A percentile compares a stretch with the other conserved stretches of the same genome.
Evolutionary conservation across 2,329 filamentous ascomycete genomes (phyloP).

Genomic region (Cytospora mali): DNA sequence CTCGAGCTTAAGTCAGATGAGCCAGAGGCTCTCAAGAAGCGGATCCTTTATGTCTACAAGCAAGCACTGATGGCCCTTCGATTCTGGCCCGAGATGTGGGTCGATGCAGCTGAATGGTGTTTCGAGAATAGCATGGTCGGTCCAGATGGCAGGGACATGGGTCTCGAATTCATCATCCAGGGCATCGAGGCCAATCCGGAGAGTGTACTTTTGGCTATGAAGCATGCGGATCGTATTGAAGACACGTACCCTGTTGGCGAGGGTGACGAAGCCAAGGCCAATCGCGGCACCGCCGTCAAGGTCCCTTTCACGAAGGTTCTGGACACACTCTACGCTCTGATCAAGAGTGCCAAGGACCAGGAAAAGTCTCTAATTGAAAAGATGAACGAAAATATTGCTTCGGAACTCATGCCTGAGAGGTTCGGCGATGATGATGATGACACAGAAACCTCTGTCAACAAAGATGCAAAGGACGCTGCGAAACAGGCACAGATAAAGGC

Average conservation of each 20-base stretch:
- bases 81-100: slow-evolving; percentile 97
- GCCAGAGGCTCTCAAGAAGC: slow-evolving; percentile 69
- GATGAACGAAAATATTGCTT: slow-evolving; percentile 52
- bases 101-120: slow-evolving; percentile 91
- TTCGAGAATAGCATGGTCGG: slow-evolving; percentile 71
- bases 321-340: slow-evolving; percentile 84
- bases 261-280: slow-evolving; percentile 70
- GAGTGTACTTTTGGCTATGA: slow-evolving; percentile 86
- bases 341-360: slow-evolving; percentile 69
- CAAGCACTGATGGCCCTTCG: slow-evolving; percentile 90
- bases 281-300: slow-evolving; percentile 76
- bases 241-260: slow-evolving; percentile 76
- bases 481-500: slow-evolving; percentile 66
- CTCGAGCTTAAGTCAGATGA: slow-evolving; percentile 86
- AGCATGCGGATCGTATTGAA: slow-evolving; percentile 86
- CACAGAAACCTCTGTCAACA: slow-evolving; percentile 49
- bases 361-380: slow-evolving; percentile 61
- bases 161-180: slow-evolving; percentile 76
- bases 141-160: slow-evolving; percentile 60
- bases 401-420: slow-evolving; percentile 22
- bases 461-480: slow-evolving; percentile 51
- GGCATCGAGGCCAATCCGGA: slow-evolving; percentile 91
- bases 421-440: slow-evolving; percentile 53
- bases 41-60: slow-evolving; percentile 88
- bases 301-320: slow-evolving; percentile 83